Base-by-base conservation (phyloP, 2,329 filamentous ascomycete species). In the Daldinia sp. region DNA sequence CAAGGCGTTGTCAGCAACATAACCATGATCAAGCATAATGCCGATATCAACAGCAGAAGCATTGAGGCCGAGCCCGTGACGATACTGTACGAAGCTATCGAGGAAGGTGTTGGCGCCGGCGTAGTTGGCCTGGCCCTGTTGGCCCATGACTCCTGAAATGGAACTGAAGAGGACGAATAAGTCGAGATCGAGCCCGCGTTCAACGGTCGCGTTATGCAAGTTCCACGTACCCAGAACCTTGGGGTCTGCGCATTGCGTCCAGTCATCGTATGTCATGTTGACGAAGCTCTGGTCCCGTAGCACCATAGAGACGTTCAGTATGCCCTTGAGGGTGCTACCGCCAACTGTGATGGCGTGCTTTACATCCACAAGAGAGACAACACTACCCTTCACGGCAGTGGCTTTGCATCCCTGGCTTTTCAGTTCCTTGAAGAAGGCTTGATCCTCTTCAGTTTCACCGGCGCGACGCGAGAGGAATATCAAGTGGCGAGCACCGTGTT, bases 11-110 rank as follows among this genome's bases (percentile, higher is more conserved):
- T 54, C 63, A n/a, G 54, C 56, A 9, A 82, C 68, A 60, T 75
- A 79, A 5, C 81, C 81, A 3, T 77, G 70, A 6, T 78, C 80
- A 3, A 75, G 73, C 4, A 83, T 71, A 0, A 72, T 68, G 1
- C 81, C 80, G 26, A 82, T 71, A 57, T 82, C 73, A 3, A 83
- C 72, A 6, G 65, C 65, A 0, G 74, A 73, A 7, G 78, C 80
- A 2, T 78, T 72, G 0, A 80, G 71, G 1, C 78, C 78, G 44
- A 9, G 62, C 30, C 10, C 68, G 50, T 35, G 77, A 67, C 68
- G 78, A 20, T 67, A 76, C 10, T 74, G 72, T 10, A 73, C 77
- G 15, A 82, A 74, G 13, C 71, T 70, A 37, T 79, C 76, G 48
- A 79, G 65, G 70, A 76, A 82, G 6, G 74, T 70, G 63, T 82